Conservation (phyloP, 768 basidiomycete genomes). For the Boletellus emodensis region DNA sequence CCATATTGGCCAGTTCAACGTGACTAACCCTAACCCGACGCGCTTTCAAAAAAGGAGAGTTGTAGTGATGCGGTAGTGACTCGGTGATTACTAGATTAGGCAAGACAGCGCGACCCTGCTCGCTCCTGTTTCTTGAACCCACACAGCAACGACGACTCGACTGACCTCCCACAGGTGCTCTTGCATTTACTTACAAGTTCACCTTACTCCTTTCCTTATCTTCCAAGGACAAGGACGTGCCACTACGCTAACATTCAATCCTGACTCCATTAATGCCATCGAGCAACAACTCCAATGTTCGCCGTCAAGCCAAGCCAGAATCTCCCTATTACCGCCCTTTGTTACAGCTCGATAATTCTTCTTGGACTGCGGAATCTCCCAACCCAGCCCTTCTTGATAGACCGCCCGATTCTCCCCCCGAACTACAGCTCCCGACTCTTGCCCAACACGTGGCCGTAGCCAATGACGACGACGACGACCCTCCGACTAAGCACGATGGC, state of each 20-base stretch:
- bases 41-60: conserved; percentile 15
- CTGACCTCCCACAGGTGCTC: conserved; percentile 18
- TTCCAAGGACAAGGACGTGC: conserved; percentile 16
- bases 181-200: conserved; percentile 34
- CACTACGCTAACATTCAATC: conserved; percentile 12
- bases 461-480: conserved; percentile 23
- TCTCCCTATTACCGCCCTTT: conserved; percentile 24
- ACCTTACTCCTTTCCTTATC: conserved; percentile 14
- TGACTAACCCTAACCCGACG: background rate
- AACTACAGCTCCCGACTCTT: conserved; percentile 8
- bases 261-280: conserved; percentile 30
- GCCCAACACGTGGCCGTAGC: conserved; percentile 8
- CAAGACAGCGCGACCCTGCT: background rate
- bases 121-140: conserved; percentile 24
- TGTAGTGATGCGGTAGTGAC: conserved; percentile 13
- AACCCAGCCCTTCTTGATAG: conserved; percentile 4
- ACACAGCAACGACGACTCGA: conserved; percentile 20
- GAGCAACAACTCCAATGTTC: conserved; percentile 22
- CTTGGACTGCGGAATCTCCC: conserved; percentile 16
- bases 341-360: conserved; percentile 31
- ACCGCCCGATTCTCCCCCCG: conserved; percentile 7
- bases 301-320: conserved; percentile 19
- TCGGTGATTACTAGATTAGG: conserved; percentile 17
- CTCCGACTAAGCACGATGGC: conserved; percentile 28
- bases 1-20: no score